Evolutionary conservation across 257 asterid species (phyloP).

Genomic region (Ballota nigra): DNA sequence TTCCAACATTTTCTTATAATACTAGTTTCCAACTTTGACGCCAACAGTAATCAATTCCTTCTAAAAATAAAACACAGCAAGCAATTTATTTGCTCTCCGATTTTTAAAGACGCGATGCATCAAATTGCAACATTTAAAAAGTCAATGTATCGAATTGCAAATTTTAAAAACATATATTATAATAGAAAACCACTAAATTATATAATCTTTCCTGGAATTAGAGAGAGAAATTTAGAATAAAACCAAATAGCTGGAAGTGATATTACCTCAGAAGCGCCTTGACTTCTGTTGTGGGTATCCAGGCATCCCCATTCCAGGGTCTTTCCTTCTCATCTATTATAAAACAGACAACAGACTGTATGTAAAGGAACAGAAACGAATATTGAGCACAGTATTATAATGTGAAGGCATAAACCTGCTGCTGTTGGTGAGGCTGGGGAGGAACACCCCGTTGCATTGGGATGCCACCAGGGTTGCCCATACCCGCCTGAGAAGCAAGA

Average conservation of each 20-base stretch:
- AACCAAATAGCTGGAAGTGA: constrained; percentile 6
- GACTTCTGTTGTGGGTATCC: constrained; percentile 97
- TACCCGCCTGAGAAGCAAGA: constrained; percentile 83
- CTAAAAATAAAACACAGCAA: no score
- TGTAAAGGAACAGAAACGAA: constrained; percentile 19
- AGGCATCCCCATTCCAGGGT: constrained; percentile 73
- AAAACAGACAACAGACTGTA: constrained; percentile 16
- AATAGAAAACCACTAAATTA: neutral
- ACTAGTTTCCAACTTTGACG: no score
- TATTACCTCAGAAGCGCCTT: constrained; percentile 77
- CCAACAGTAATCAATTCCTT: no score
- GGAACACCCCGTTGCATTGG: constrained; percentile 91
- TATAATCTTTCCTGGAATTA: neutral
- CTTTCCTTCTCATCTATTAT: constrained; percentile 87
- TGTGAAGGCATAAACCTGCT: constrained; percentile 50
- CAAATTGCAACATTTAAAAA: no score
- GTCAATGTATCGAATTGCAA: no score
- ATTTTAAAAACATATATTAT: no score
- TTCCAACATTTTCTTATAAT: no score
- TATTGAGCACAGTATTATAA: neutral
- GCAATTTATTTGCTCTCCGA: no score
- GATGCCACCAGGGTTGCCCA: constrained; percentile 76
- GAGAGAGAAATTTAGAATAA: neutral
- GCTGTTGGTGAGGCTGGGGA: constrained; percentile 89
- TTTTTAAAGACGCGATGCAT: no score